Evolutionary conservation across 164 flowering plant species (phyloP), one percentile per base, ranked within the genome.

Genomic region (Protea cynaroides): DNA sequence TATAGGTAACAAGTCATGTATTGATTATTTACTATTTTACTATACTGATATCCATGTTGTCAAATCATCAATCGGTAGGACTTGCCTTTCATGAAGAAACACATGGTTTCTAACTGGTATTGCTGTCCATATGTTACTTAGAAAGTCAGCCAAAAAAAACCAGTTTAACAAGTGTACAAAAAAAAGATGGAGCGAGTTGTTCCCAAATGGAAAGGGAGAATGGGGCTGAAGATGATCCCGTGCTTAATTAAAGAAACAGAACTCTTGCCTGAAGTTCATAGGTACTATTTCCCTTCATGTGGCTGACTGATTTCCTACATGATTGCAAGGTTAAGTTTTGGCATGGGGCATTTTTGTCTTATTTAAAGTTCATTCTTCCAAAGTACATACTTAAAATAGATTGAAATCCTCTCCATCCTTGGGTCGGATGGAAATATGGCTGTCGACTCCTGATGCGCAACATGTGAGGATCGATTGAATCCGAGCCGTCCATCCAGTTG

Each of bases 131-230:
- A 17, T 43, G 25, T 64, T 63, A n/a, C 25, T 24, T 58, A 70
- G 72, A 68, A 70, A 58, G 53, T 51, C 25, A 40, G 23, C 59
- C 36, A 64, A 59, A 64, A 23, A 44, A 21, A 53, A 3, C 64
- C 8, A 25, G 11, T 8, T 54, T 40, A 21, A 40, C 2, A 64
- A 37, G 63, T 64, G 53, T 49, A 23, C 50, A n/a, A n/a, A n/a
- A 51, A 44, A 64, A 51, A 24, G 61, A 58, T 53, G 60, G 25
- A 19, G 59, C 24, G n/a, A 59, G 49, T 64, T 59, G 34, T 47
- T 25, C 22, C 47, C 55, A 25, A 25, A 63, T 17, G 38, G 65
- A 61, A 40, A 46, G 36, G 52, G 22, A 1, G 37, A 10, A 63
- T 29, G 56, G 23, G 36, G 51, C 19, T 50, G 25, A 9, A 18